Base-by-base conservation (phyloP, 805 yeast species). In the Candida boleticola region DNA sequence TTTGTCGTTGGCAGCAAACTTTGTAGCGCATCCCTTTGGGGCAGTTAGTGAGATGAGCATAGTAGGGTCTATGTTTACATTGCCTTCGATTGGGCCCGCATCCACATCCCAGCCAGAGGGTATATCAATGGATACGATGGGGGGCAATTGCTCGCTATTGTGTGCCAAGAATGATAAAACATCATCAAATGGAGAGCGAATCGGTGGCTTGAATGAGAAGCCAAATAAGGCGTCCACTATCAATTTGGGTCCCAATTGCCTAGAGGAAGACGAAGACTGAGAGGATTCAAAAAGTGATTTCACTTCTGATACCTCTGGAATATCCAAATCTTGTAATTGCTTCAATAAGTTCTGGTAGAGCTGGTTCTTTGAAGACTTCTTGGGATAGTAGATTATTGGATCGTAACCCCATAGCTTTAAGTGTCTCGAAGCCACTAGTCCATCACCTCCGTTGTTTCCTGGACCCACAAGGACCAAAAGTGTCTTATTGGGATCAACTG, bases 91-190 rank as follows among this genome's bases (percentile, higher is more conserved):
- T 5, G 35, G 35, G 0, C 99, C 99, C 5, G 74, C 55, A 55
- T 93, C 95, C 9, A 93, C 98, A 56, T 90, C 92, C 99, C 99
- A 93, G 0, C 97, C 96, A 2, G 96, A 85, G 0, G 99, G 99
- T 36, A 92, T 79, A 60, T 93, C 99, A 2, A 93, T 86, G 0
- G 95, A 79, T 0, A 87, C 76, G 1, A 89, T 77, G 1, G 90
- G 92, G 2, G 79, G 52, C 54, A 71, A n/a, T 52, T 53, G 41
- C 76, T 66, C 6, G 74, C 76, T 13, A 36, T 55, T 49, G 50
- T 52, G 44, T 6, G 54, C 42, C 43, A 69, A 49, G 37, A 39
- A 59, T 6, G 39, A 30, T 26, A 70, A 55, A 36, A 68, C 50
- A 5, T 65, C 71, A 33, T 76, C 79, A 58, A 85, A 92, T 1